Base-by-base conservation (phyloP, 805 yeast species). In the Zygosaccharomyces kombuchaensis region DNA sequence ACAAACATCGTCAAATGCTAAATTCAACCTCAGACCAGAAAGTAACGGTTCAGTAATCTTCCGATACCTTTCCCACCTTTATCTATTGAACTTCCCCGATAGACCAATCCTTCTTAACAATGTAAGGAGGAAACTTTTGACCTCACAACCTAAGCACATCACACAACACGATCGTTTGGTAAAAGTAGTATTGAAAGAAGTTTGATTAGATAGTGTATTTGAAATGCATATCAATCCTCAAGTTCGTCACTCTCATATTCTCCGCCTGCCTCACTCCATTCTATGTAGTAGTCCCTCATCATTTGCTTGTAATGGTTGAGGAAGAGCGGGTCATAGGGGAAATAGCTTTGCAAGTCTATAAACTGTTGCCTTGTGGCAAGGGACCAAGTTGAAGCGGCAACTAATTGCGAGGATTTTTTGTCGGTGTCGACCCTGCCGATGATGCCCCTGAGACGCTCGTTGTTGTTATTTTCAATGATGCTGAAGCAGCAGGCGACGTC, bases 401-500 rank as follows among this genome's bases (percentile, higher is more conserved):
- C 44, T 6, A 44, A 32, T 21, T 37, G 38, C n/a, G 46, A 30
- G 14, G 16, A 67, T 57, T 29, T 54, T 36, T 45, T 46, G 23
- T 45, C 48, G 12, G 43, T 43, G n/a, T 54, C 56, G 3, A 59
- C 52, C 36, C 62, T 58, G 27, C 74, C 74, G 6, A 68, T 63
- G 10, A 71, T 70, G 44, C 75, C 75, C 49, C 71, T 67, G 46
- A 66, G 55, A 50, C 68, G 70, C 51, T 71, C 75, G 43, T 63
- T 74, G 57, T 88, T 84, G 67, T 90, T 91, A 60, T 85, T 87
- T 58, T 91, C 97, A 50, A 93, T 87, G 36, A 93, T 86, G 26
- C 95, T 84, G 66, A 86, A 91, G 65, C 98, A 91, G 67, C 90
- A 91, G 42, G 95, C 95, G 14, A 87, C 85, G 59, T 87, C 88